Base-by-base conservation (phyloP, 108 stramenopile species). In the Skeletonema potamos region DNA sequence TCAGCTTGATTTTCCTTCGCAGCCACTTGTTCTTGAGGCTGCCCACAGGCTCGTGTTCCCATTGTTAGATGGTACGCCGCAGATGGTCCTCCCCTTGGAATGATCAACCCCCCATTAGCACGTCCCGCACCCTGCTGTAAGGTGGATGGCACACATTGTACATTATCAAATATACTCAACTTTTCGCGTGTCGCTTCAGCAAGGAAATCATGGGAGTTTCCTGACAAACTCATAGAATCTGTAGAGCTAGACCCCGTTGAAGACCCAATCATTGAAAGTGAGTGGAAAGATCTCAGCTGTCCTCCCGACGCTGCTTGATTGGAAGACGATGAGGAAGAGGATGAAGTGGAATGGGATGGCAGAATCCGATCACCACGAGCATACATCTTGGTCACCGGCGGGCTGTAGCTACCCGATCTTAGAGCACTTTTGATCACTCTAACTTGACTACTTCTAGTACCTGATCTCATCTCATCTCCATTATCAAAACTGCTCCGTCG, bases 261-360 rank as follows among this genome's bases (percentile, higher is more conserved):
- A 37, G 77, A 78, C 22, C 77, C 77, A 78, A 77, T 64, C 34
- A 66, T 64, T 9, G 77, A 78, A 22, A 78, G 17, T n/a, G 70
- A 72, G 9, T 60, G 62, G 64, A 71, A 78, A 54, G 77, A 78
- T 51, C 67, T 78, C 66, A 72, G 32, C 26, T 58, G 48, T 34
- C 6, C 48, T 51, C 22, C 48, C 18, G 48, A 20, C 4, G 46
- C 20, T 0, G 20, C 17, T 48, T 48, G 20, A 48, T 22, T 18
- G 46, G 46, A n/a, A 48, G 46, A 12, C n/a, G 44, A 44, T 44
- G 44, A 6, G 62, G n/a, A 58, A 33, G 68, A 65, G 3, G 64
- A 67, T 27, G 70, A 36, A 30, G 6, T 22, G 27, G 37, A 64
- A 27, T 41, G 30, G 51, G 56, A 43, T 13, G 62, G 22, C 48